phyloP scores from a whole-genome alignment of 2,329 filamentous ascomycete genomes.

The Alternaria novae-zelandiae region DNA sequence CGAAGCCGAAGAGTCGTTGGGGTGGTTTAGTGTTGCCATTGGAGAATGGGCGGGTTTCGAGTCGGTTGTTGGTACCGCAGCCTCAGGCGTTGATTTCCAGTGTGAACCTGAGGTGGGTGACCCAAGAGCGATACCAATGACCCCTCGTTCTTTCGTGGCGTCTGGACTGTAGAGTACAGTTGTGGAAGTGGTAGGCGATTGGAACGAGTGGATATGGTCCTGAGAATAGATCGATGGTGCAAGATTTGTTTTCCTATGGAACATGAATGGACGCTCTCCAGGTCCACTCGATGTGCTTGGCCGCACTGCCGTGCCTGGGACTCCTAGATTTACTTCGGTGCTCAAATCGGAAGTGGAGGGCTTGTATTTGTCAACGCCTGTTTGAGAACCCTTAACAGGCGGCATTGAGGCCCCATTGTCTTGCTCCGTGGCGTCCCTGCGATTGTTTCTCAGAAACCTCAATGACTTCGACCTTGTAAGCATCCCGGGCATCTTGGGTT shows the following conservation, averaged over 20 bases:
- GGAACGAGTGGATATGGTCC: slow-evolving; percentile 33
- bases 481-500: slow-evolving; percentile 46
- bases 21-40: slow-evolving; percentile 15
- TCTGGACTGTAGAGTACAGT: slow-evolving; percentile 42
- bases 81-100: slow-evolving; percentile 36
- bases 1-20: slow-evolving; percentile 13
- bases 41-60: slow-evolving; percentile 8
- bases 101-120: slow-evolving; percentile 44
- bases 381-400: slow-evolving; percentile 28
- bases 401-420: slow-evolving; percentile 33
- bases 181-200: slow-evolving; percentile 37
- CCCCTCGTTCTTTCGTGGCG: slow-evolving; percentile 33
- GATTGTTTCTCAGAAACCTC: slow-evolving; percentile 42
- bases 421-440: slow-evolving; percentile 39
- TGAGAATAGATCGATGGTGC: slow-evolving; percentile 32
- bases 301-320: slow-evolving; percentile 39
- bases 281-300: slow-evolving; percentile 45
- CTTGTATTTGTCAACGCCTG: slow-evolving; percentile 43
- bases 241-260: slow-evolving; percentile 46
- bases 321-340: slow-evolving; percentile 33
- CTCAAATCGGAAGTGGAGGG: slow-evolving; percentile 34
- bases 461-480: slow-evolving; percentile 48
- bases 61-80: slow-evolving; percentile 11
- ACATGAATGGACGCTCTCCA: slow-evolving; percentile 40
- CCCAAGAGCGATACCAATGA: slow-evolving; percentile 50